Evolutionary conservation across 805 yeast species (phyloP).

Genomic region (Kuraishia molischiana): DNA sequence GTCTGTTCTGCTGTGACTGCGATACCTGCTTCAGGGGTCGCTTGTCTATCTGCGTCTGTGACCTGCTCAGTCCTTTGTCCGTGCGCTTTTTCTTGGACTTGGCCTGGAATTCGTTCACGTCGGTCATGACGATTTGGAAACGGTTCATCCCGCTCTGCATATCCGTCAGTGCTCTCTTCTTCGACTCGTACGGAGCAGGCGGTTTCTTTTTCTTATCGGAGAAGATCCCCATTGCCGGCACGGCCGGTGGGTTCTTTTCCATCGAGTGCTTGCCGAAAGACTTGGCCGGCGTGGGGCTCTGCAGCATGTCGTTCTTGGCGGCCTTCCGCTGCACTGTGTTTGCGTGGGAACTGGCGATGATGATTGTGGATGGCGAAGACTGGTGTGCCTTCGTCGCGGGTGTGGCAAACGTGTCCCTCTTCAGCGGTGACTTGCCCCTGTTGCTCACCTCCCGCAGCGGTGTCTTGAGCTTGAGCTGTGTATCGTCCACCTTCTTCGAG

Average conservation of each 20-base stretch:
- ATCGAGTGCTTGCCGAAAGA: not conserved
- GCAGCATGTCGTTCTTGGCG: not conserved
- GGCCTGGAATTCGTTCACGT: constrained; percentile 15
- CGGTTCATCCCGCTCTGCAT: constrained; percentile 32
- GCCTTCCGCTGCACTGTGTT: constrained; percentile 1
- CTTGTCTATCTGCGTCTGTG: not conserved
- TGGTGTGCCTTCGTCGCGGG: constrained; percentile 8
- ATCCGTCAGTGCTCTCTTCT: constrained; percentile 8
- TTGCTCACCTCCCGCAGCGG: constrained; percentile 2
- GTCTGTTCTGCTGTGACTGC: not conserved
- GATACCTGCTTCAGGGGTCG: not conserved
- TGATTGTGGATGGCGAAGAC: constrained; percentile 25
- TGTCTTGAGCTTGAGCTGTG: not conserved
- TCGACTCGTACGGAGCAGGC: constrained; percentile 1
- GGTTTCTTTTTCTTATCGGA: constrained; percentile 9
- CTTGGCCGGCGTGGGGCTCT: constrained; percentile 5
- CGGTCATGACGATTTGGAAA: constrained; percentile 36
- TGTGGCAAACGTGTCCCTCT: constrained; percentile 1
- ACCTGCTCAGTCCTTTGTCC: not conserved
- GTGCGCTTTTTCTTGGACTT: constrained; percentile 1
- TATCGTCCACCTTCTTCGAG: not conserved
- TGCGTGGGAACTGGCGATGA: constrained; percentile 15
- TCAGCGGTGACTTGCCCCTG: not conserved
- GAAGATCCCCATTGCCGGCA: constrained; percentile 22
- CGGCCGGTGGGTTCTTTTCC: not conserved